phyloP scores from a whole-genome alignment of 257 asterid genomes.

The Henckelia pumila region DNA sequence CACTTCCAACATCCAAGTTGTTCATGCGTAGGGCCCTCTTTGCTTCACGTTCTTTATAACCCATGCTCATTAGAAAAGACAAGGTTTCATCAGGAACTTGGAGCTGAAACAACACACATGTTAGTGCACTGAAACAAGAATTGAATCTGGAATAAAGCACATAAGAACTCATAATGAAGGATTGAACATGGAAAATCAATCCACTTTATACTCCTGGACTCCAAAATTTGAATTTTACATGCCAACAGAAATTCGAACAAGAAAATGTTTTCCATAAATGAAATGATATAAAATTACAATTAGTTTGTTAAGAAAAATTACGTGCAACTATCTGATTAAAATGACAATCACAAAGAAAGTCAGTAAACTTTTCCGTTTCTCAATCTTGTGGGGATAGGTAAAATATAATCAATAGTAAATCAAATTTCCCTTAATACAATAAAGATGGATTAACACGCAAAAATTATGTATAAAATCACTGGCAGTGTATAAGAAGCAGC shows the following conservation, averaged over 20 bases:
- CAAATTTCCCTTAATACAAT: background rate
- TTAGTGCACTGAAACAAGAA: slow-evolving; percentile 10
- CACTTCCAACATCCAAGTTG: slow-evolving; percentile 70
- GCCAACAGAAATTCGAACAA: slow-evolving; percentile 14
- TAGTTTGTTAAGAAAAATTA: background rate
- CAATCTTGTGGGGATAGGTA: too few species aligned
- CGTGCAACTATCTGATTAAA: background rate
- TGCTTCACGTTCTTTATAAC: slow-evolving; percentile 67
- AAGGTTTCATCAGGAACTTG: slow-evolving; percentile 84
- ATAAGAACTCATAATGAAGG: background rate
- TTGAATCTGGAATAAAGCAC: background rate
- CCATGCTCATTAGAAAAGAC: slow-evolving; percentile 75
- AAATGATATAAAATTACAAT: background rate
- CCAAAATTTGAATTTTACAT: background rate
- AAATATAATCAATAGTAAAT: too few species aligned
- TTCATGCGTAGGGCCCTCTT: slow-evolving; percentile 93
- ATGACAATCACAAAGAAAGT: background rate
- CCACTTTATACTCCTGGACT: background rate
- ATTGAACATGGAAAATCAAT: background rate
- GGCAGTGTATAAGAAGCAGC: slow-evolving; percentile 8
- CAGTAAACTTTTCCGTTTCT: background rate
- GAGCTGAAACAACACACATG: slow-evolving; percentile 46
- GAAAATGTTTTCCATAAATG: background rate
- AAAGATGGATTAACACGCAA: slow-evolving; percentile 1
- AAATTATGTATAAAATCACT: slow-evolving; percentile 13